Base-by-base conservation (phyloP, 495 filamentous ascomycete species). In the Lasiosphaeria miniovina region DNA sequence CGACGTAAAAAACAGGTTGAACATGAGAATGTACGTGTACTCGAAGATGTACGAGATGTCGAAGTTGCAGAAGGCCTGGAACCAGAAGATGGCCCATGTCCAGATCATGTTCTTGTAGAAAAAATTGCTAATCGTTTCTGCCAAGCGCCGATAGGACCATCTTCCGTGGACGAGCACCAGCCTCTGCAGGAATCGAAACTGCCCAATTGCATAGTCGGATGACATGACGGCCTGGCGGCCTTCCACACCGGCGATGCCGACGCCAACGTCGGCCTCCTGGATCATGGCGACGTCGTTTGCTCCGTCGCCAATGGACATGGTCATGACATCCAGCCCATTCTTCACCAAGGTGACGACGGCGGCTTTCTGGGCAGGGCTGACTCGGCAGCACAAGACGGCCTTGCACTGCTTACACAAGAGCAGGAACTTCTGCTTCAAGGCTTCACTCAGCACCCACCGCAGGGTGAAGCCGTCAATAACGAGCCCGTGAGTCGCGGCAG, bases 21-120 rank as follows among this genome's bases (percentile, higher is more conserved):
- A 94, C 60, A 97, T 76, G 53, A 98, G 80, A 65, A 98, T 94
- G 75, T 98, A 99, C 24, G 91, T 96, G 76, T 96, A 97, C 68
- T 99, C 95, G 77, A 93, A 96, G 54, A 96, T 86, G 73, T 98
- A 98, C 32, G 91, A 89, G 65, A 91, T 88, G 75, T 99, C 95
- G 70, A 94, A 97, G 73, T 94, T 88, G 82, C 89, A 90, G 76
- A 88, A 98, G 57, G 94, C 88, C 72, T 94, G 93, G 76, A 90
- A 99, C 95, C 94, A 99, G 81, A 98, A 96, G 55, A 99, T 88
- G 32, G 91, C 85, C 67, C 97, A 91, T 14, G 92, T 96, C 95
- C 95, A 99, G 52, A 98, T 88, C 76, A 99, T 87, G 76, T 97
- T 98, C 89, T 99, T 99, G 83, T 99, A 99, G 80, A 99, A 99